These are phyloP conservation scores for Camptophora hylomeconis DNA, from an alignment of 2,329 filamentous ascomycete species.

Conservation along the genomic window DNA sequence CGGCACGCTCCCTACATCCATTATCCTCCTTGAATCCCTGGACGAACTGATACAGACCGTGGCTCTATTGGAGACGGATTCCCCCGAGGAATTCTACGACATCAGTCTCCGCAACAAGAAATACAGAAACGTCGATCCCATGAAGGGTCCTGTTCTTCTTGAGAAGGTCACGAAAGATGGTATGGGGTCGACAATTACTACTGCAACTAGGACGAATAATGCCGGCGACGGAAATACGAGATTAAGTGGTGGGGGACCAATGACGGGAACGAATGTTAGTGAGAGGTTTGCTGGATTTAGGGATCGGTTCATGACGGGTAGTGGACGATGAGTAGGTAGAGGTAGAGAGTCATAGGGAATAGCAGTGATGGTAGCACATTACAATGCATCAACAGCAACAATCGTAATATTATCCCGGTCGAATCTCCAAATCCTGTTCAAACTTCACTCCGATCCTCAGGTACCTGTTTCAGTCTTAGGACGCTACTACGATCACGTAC, in stretches of 20 bases:
- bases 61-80: conserved; percentile 71
- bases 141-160: conserved; percentile 77
- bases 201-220: conserved; percentile 5
- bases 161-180: conserved; percentile 56
- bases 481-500: no score
- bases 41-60: conserved; percentile 92
- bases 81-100: conserved; percentile 95
- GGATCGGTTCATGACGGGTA: conserved; percentile 15
- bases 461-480: no score
- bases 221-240: conserved; percentile 12
- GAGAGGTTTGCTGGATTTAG: conserved; percentile 15
- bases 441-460: no score
- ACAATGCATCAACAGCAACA: no score
- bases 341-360: no score
- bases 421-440: no score
- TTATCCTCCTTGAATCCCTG: conserved; percentile 76
- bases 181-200: conserved; percentile 30
- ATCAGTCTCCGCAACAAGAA: conserved; percentile 80
- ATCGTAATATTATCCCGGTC: no score
- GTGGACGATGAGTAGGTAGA: no score
- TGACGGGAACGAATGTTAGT: conserved; percentile 1
- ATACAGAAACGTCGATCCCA: conserved; percentile 80
- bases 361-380: no score
- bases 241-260: conserved; percentile 43
- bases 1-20: conserved; percentile 61